Evolutionary conservation across 2,329 filamentous ascomycete genomes (phyloP), one percentile per base, ranked within the genome.

Genomic region (Pyrenochaeta sp.): DNA sequence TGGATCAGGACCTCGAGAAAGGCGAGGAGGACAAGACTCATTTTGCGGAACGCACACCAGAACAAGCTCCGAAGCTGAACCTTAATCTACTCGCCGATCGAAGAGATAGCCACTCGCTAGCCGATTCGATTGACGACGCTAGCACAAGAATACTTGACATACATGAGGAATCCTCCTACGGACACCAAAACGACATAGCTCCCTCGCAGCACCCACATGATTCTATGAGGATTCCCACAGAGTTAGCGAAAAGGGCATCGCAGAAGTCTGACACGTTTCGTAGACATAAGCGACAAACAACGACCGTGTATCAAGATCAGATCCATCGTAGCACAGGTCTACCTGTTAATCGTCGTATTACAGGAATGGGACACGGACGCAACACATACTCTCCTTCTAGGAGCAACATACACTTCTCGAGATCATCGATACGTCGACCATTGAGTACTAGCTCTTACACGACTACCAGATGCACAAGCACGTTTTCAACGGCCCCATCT

Each of bases 211-310:
- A 68, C 18, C 76, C 77, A 6, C 73, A 76, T 47, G 74, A 78
- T 44, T 79, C 77, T 48, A 79, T 79, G 69, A 78, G 75, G 14
- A 70, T 78, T 12, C 71, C 77, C 4, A 75, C 76, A 14, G 75
- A 77, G 46, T 69, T 79, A 32, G 72, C 75, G 9, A 64, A 67
- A 53, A 63, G 73, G 31, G 56, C 66, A 2, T 78, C 77, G 1
- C 69, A 70, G 30, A 60, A 67, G 11, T 72, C 69, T 14, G 40
- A 54, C 66, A 69, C 39, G 49, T 66, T 49, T 62, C 72, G 61
- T 48, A 71, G 61, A 58, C 67, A 44, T 54, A 73, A 51, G 54
- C 60, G 52, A 43, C 64, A 49, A 37, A 67, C 64, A 21, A 67
- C 58, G 6, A 61, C 61, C 14, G 58, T 66, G 12, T 70, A 73